phyloP scores from a whole-genome alignment of 768 basidiomycete species.

The Boletus sp. region DNA sequence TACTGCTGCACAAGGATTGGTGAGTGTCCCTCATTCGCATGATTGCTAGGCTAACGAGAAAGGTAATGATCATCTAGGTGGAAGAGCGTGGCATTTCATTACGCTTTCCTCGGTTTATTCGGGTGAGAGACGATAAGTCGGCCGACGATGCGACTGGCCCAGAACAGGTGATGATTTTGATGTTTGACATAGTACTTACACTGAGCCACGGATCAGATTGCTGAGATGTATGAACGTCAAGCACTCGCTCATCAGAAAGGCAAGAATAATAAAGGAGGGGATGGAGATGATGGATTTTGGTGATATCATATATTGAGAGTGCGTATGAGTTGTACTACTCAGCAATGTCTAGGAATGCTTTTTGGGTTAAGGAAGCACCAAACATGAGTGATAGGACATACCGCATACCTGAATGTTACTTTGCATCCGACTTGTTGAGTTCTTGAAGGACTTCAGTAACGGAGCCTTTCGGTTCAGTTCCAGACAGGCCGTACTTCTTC shows the following conservation, averaged over 20 bases:
- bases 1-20: slow-evolving; percentile 89
- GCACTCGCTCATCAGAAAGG: slow-evolving; percentile 74
- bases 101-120: slow-evolving; percentile 93
- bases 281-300: slow-evolving; percentile 78
- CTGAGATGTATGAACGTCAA: slow-evolving; percentile 93
- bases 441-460: slow-evolving; percentile 53
- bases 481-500: slow-evolving; percentile 49
- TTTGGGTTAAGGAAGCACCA: neutral
- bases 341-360: slow-evolving; percentile 3
- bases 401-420: slow-evolving; percentile 12
- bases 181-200: neutral
- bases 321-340: slow-evolving; percentile 15
- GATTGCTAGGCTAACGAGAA: slow-evolving; percentile 1
- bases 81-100: slow-evolving; percentile 93
- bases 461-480: slow-evolving; percentile 35
- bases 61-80: slow-evolving; percentile 43
- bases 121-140: slow-evolving; percentile 88
- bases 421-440: slow-evolving; percentile 30
- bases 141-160: slow-evolving; percentile 91
- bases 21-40: slow-evolving; percentile 36
- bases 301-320: slow-evolving; percentile 33
- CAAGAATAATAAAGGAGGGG: slow-evolving; percentile 63
- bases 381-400: neutral
- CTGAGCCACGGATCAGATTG: slow-evolving; percentile 51
- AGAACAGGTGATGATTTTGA: slow-evolving; percentile 65